Percentiles rank a stretch among this genome's conserved stretches.
phyloP scores from a whole-genome alignment of 2,329 filamentous ascomycete genomes.

The Calycina marina region DNA sequence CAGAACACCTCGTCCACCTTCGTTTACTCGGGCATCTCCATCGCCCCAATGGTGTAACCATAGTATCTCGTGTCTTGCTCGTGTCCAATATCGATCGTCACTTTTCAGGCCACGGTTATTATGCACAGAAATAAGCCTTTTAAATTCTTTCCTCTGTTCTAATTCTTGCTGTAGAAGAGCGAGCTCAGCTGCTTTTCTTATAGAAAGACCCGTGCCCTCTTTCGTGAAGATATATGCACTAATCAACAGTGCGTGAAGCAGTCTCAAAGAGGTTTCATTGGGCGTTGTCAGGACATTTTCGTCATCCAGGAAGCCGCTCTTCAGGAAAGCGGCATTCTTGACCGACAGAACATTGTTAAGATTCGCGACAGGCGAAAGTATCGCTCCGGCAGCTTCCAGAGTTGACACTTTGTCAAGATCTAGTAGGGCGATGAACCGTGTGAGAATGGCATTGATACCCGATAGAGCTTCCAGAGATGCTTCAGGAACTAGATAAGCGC shows the following conservation, averaged over 20 bases:
- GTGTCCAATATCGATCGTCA: conserved; percentile 50
- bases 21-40: conserved; percentile 20
- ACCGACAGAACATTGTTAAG: conserved; percentile 24
- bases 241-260: conserved; percentile 49
- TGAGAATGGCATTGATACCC: conserved; percentile 44
- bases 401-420: conserved; percentile 42
- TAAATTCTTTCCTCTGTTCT: conserved; percentile 47
- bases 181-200: conserved; percentile 45
- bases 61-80: conserved; percentile 46
- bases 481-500: conserved; percentile 51
- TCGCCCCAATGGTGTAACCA: conserved; percentile 64
- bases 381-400: conserved; percentile 32
- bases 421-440: conserved; percentile 43
- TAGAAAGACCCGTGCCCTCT: conserved; percentile 31
- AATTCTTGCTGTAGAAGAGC: conserved; percentile 45
- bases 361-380: conserved; percentile 29
- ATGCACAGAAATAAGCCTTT: conserved; percentile 29
- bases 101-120: conserved; percentile 28
- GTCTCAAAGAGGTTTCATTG: conserved; percentile 34
- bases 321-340: conserved; percentile 30
- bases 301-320: conserved; percentile 38
- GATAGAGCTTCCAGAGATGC: conserved; percentile 41
- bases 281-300: conserved; percentile 54
- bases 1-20: conserved; percentile 33
- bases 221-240: conserved; percentile 42